Evolutionary conservation across 257 asterid genomes (phyloP).

Genomic region (Leonotis leonurus): DNA sequence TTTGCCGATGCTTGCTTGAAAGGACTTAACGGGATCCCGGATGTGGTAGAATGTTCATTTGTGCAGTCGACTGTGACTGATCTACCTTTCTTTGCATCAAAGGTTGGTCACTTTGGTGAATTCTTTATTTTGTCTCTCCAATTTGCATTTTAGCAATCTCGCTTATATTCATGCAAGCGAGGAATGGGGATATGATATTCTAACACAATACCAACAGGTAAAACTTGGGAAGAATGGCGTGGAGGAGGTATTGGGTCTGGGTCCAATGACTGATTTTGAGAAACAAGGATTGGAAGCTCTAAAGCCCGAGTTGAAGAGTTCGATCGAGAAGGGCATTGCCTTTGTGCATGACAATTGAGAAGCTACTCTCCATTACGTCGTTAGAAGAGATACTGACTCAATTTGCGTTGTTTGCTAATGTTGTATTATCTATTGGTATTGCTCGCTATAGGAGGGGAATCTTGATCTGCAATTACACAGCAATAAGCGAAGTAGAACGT

Average conservation of each 20-base stretch:
- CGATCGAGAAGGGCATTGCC: conserved; percentile 69
- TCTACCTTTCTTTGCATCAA: conserved; percentile 76
- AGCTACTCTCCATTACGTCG: background rate
- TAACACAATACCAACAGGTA: conserved; percentile 34
- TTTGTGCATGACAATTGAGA: conserved; percentile 41
- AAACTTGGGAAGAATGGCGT: conserved; percentile 78
- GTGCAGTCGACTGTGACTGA: conserved; percentile 72
- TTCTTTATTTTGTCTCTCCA: too few relatives aligned
- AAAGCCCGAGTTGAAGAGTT: conserved; percentile 49
- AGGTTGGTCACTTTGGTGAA: conserved; percentile 23
- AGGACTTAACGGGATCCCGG: conserved; percentile 88
- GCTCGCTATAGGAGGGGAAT: background rate
- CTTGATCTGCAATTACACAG: background rate
- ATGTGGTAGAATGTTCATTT: conserved; percentile 65
- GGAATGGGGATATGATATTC: background rate
- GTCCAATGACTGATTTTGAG: conserved; percentile 53
- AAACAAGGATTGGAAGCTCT: conserved; percentile 71
- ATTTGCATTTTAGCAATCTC: background rate
- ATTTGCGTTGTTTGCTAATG: conserved; percentile 15
- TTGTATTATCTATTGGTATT: background rate
- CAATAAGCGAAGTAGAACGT: conserved; percentile 7
- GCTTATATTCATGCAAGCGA: too few relatives aligned
- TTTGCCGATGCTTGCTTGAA: conserved; percentile 92
- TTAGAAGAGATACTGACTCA: conserved; percentile 16
- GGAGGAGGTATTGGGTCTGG: conserved; percentile 68